Evolutionary conservation across 1,284 basidiomycete species (phyloP).

Genomic region (Rhodotorula mucilaginosa): DNA sequence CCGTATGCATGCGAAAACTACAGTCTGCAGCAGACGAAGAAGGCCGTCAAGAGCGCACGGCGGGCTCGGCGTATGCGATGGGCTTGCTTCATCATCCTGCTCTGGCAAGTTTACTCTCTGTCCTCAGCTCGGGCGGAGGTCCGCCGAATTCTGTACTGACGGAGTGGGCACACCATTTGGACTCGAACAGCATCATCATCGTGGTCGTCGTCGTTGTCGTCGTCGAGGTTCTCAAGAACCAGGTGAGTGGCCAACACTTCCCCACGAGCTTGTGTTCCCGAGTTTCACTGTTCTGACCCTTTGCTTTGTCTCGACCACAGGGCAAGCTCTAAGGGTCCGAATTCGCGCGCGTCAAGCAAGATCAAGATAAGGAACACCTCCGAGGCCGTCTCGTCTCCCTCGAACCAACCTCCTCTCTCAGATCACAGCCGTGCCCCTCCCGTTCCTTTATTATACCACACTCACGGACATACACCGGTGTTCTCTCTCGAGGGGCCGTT

Average conservation of each 20-base stretch:
- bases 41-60: constrained; percentile 69
- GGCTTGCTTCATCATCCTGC: constrained; percentile 35
- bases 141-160: background rate
- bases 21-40: constrained; percentile 60
- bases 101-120: constrained; percentile 12
- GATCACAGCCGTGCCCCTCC: no score
- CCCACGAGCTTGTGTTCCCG: background rate
- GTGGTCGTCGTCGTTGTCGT: constrained; percentile 24
- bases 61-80: constrained; percentile 68
- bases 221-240: constrained; percentile 21
- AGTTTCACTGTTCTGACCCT: no score
- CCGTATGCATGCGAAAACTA: constrained; percentile 44
- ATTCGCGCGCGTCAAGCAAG: no score
- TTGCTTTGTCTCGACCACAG: background rate
- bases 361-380: no score
- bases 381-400: no score
- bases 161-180: background rate
- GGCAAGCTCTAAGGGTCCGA: background rate
- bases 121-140: no score
- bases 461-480: no score
- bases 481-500: no score
- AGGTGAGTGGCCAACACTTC: background rate
- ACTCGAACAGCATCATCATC: background rate
- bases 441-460: no score
- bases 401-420: no score